phyloP scores from a whole-genome alignment of 805 yeast genomes.

The Pichia sporocuriosa region DNA sequence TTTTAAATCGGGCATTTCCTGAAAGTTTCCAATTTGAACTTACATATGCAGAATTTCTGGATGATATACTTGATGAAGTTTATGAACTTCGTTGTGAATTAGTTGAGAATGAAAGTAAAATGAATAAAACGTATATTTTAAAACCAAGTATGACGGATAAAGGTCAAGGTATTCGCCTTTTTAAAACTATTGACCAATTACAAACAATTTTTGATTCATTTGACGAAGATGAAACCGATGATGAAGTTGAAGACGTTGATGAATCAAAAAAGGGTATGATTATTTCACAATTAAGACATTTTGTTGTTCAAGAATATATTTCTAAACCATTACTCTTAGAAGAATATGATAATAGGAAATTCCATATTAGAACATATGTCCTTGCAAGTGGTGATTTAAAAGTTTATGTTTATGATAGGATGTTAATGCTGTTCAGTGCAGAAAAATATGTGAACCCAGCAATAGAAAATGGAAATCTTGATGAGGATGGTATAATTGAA shows the following conservation, averaged over 20 bases:
- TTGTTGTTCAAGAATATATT: conserved; percentile 80
- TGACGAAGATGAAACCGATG: conserved; percentile 65
- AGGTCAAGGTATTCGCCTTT: conserved; percentile 90
- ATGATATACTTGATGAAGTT: conserved; percentile 87
- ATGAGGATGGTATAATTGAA: conserved; percentile 30
- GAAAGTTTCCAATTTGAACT: conserved; percentile 75
- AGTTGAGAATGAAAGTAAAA: conserved; percentile 37
- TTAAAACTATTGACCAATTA: conserved; percentile 68
- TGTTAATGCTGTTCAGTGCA: conserved; percentile 77
- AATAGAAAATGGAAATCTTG: conserved; percentile 22
- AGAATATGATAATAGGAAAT: conserved; percentile 60
- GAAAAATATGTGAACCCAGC: conserved; percentile 36
- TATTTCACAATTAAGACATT: conserved; percentile 83
- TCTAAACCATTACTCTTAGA: conserved; percentile 58
- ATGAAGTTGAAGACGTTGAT: conserved; percentile 43
- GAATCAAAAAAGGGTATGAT: conserved; percentile 51
- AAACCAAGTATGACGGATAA: conserved; percentile 97
- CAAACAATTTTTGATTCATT: conserved; percentile 80
- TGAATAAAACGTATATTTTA: conserved; percentile 65
- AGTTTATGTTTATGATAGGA: conserved; percentile 74
- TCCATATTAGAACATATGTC: conserved; percentile 84
- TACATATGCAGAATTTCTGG: conserved; percentile 93
- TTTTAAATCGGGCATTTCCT: conserved; percentile 57
- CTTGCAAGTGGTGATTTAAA: conserved; percentile 64
- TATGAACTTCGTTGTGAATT: conserved; percentile 82